A percentile compares a stretch with the other conserved stretches of the same genome.
Evolutionary conservation across 352 stramenopile genomes (phyloP).

Genomic region (Vaucheria bursata): DNA sequence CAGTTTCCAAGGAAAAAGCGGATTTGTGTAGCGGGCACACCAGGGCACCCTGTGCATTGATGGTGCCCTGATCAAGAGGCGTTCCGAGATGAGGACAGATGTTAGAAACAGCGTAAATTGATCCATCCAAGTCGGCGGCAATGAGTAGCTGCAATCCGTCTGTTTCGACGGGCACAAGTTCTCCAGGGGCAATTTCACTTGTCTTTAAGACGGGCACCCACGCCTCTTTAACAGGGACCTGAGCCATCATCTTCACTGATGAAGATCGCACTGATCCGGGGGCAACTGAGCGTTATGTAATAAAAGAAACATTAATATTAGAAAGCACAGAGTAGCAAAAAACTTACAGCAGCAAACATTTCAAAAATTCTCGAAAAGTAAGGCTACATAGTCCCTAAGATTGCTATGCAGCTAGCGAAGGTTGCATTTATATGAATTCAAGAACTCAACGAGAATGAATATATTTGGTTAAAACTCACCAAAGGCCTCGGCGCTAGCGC

Average conservation of each 20-base stretch:
- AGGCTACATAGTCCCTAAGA: too few relatives aligned
- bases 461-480: slow-evolving; percentile 6
- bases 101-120: slow-evolving; percentile 50
- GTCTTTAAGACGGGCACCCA: slow-evolving; percentile 52
- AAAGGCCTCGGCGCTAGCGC: neutral
- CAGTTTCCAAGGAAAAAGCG: slow-evolving; percentile 49
- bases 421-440: too few relatives aligned
- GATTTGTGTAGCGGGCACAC: slow-evolving; percentile 52
- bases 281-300: too few relatives aligned
- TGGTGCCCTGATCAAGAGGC: slow-evolving; percentile 49
- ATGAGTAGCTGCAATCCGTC: slow-evolving; percentile 49
- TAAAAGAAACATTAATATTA: too few relatives aligned
- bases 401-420: too few relatives aligned
- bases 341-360: too few relatives aligned
- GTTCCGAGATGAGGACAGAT: slow-evolving; percentile 52
- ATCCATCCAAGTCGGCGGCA: slow-evolving; percentile 47
- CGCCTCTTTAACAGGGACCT: slow-evolving; percentile 43
- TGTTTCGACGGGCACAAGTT: slow-evolving; percentile 48
- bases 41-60: slow-evolving; percentile 47
- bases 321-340: too few relatives aligned
- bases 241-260: neutral
- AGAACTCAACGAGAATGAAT: too few relatives aligned
- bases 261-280: too few relatives aligned
- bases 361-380: too few relatives aligned
- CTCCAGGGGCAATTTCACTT: slow-evolving; percentile 48